Conservation (phyloP, 257 asterid genomes). For the Cordia subcordata region DNA sequence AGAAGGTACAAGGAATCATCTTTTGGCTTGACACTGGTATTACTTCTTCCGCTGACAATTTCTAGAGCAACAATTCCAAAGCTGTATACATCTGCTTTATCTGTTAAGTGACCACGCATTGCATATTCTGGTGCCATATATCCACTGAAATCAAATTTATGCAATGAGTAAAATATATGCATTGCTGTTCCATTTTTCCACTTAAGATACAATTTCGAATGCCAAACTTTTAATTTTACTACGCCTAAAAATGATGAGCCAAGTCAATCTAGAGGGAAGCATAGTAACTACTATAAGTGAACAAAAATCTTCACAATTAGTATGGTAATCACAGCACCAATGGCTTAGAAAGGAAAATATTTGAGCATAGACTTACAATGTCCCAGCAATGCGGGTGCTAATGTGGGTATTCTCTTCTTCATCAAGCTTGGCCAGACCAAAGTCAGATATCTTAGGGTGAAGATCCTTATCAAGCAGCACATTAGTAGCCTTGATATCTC, state of each 20-base stretch:
- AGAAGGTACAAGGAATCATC: conserved; percentile 16
- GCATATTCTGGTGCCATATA: conserved; percentile 47
- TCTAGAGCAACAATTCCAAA: conserved; percentile 35
- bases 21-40: conserved; percentile 17
- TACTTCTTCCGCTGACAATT: conserved; percentile 29
- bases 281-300: no score
- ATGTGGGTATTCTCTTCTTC: conserved; percentile 29
- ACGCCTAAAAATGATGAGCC: no score
- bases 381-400: conserved; percentile 35
- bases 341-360: background rate
- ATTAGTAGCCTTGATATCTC: conserved; percentile 30
- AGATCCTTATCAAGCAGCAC: conserved; percentile 27
- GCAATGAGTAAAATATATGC: no score
- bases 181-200: no score
- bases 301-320: no score
- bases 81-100: conserved; percentile 40
- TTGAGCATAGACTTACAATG: conserved; percentile 19
- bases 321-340: background rate
- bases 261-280: no score
- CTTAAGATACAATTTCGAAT: no score
- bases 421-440: conserved; percentile 32
- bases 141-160: conserved; percentile 23
- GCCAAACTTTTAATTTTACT: no score
- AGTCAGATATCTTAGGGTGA: conserved; percentile 31
- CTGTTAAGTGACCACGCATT: conserved; percentile 30